phyloP scores from a whole-genome alignment of 768 basidiomycete species.

The Leccinellum rugosiceps region DNA sequence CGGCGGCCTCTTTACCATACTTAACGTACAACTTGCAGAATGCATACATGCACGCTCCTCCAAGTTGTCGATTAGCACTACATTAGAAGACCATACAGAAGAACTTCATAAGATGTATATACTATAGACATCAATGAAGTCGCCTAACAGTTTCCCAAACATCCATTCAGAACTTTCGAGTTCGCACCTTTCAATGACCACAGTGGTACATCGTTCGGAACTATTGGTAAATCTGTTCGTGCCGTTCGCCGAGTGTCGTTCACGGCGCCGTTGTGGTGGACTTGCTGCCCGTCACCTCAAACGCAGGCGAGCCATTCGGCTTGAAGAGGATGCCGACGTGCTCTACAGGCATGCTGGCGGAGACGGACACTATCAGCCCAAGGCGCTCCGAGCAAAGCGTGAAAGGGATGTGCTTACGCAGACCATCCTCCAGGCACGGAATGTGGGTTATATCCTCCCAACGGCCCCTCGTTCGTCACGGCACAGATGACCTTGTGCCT shows the following conservation, averaged over 20 bases:
- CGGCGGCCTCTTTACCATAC: too few relatives aligned
- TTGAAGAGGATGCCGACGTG: constrained; percentile 69
- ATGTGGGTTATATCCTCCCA: constrained; percentile 68
- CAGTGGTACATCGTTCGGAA: too few relatives aligned
- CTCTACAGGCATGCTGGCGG: constrained; percentile 77
- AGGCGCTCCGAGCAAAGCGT: too few relatives aligned
- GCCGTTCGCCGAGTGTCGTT: constrained; percentile 5
- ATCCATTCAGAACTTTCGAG: too few relatives aligned
- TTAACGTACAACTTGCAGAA: too few relatives aligned
- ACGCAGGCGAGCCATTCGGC: constrained; percentile 69
- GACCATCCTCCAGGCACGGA: constrained; percentile 88
- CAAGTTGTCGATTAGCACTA: too few relatives aligned
- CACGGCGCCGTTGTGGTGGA: constrained; percentile 7
- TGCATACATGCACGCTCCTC: too few relatives aligned
- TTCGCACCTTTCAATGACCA: constrained; percentile 7
- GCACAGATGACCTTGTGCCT: constrained; percentile 78
- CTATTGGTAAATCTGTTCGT: constrained; percentile 16
- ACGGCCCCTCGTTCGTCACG: constrained; percentile 59
- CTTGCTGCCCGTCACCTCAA: constrained; percentile 30
- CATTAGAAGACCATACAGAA: too few relatives aligned
- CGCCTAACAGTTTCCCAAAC: too few relatives aligned
- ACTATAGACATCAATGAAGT: too few relatives aligned
- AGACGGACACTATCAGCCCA: too few relatives aligned
- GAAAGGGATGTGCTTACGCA: constrained; percentile 48
- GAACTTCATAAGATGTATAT: too few relatives aligned